These are phyloP conservation scores for Candida dendrica DNA, from an alignment of 805 yeast genomes.

Conservation along the genomic window DNA sequence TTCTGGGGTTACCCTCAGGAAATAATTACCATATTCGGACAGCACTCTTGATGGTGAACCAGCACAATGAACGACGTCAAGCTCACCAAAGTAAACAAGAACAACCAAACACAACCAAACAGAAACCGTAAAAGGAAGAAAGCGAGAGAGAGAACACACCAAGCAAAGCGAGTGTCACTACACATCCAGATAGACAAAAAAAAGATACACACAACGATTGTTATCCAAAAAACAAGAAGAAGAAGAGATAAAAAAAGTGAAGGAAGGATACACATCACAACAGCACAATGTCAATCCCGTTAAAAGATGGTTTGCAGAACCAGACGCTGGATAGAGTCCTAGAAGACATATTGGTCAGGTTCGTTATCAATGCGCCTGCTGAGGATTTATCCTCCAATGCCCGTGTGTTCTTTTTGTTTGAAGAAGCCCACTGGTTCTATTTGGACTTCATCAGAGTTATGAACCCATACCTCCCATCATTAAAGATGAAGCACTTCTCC, in stretches of 20 bases:
- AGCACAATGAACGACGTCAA: too few relatives aligned
- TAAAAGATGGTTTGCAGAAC: slow-evolving; percentile 47
- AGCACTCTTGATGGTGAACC: too few relatives aligned
- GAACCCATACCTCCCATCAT: slow-evolving; percentile 67
- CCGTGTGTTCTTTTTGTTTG: slow-evolving; percentile 86
- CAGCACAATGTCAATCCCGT: slow-evolving; percentile 55
- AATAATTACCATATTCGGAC: too few relatives aligned
- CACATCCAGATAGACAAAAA: too few relatives aligned
- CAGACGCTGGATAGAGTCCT: slow-evolving; percentile 66
- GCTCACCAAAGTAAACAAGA: too few relatives aligned
- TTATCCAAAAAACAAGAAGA: neutral
- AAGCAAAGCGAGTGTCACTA: too few relatives aligned
- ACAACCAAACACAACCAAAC: too few relatives aligned
- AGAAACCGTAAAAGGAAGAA: too few relatives aligned
- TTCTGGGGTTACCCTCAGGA: too few relatives aligned
- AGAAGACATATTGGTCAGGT: slow-evolving; percentile 84
- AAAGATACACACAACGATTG: too few relatives aligned
- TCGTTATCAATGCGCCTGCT: slow-evolving; percentile 83
- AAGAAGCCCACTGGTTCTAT: slow-evolving; percentile 98
- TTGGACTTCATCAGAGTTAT: slow-evolving; percentile 70
- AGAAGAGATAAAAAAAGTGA: neutral
- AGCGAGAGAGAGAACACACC: too few relatives aligned
- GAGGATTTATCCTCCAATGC: slow-evolving; percentile 80
- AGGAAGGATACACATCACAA: too few relatives aligned
- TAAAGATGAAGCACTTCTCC: slow-evolving; percentile 74